These are phyloP conservation scores for Turnera subulata DNA, from an alignment of 345 rosid species.

Conservation along the genomic window DNA sequence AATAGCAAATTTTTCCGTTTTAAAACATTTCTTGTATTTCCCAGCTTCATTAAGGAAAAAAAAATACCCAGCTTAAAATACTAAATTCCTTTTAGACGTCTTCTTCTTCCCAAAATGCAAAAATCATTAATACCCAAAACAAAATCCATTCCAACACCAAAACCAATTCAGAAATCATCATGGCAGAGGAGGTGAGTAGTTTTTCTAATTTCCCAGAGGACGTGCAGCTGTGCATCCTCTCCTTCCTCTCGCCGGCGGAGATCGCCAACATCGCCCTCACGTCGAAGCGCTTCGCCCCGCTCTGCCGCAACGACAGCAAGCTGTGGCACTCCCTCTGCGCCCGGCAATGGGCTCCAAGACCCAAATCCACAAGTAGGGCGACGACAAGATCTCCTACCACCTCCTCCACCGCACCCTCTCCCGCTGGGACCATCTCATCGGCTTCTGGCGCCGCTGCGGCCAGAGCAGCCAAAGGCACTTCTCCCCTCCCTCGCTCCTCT, in stretches of 20 bases:
- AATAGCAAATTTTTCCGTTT: too few species aligned
- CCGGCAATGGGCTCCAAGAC: conserved; percentile 70
- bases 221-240: conserved; percentile 69
- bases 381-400: conserved; percentile 50
- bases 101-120: too few species aligned
- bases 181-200: conserved; percentile 12
- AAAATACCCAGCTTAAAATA: too few species aligned
- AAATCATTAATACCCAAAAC: too few species aligned
- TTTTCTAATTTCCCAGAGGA: conserved; percentile 78
- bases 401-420: conserved; percentile 60
- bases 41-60: too few species aligned
- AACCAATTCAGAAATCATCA: conserved; percentile 1
- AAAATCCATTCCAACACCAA: too few species aligned
- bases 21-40: too few species aligned
- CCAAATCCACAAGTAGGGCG: conserved; percentile 67
- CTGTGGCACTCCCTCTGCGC: conserved; percentile 79
- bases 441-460: conserved; percentile 92
- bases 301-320: conserved; percentile 52
- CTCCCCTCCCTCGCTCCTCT: conserved; percentile 50
- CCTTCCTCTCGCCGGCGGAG: conserved; percentile 64
- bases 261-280: conserved; percentile 74
- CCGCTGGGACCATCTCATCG: conserved; percentile 66
- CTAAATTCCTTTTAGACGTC: too few species aligned
- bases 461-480: conserved; percentile 21
- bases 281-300: conserved; percentile 57